phyloP scores from a whole-genome alignment of 192 early-diverging fungal species.

The Helicostylum pulchrum region DNA sequence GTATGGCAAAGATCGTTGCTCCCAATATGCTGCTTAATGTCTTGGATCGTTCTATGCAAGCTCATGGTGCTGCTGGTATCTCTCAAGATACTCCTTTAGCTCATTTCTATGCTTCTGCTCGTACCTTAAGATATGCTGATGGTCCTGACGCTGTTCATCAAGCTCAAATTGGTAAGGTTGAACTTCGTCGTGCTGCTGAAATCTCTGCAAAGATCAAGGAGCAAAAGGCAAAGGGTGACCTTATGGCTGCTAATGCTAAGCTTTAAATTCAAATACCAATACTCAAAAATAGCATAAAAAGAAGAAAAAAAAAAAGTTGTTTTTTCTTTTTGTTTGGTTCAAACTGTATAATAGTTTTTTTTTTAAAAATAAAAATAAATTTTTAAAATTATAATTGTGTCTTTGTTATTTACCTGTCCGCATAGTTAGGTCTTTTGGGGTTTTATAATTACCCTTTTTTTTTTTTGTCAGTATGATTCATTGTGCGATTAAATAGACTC shows the following conservation, averaged over 20 bases:
- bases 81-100: conserved; percentile 84
- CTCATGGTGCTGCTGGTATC: conserved; percentile 89
- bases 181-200: conserved; percentile 55
- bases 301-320: no score
- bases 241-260: conserved; percentile 8
- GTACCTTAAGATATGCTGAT: conserved; percentile 90
- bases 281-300: no score
- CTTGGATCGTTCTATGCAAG: conserved; percentile 92
- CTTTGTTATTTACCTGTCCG: no score
- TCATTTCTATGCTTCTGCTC: conserved; percentile 71
- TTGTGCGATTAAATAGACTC: no score
- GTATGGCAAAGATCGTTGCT: conserved; percentile 89
- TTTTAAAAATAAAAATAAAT: no score
- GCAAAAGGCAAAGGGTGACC: conserved; percentile 22
- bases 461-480: no score
- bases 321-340: no score
- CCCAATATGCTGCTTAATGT: conserved; percentile 75
- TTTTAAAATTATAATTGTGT: no score
- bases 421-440: no score
- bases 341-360: no score
- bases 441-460: no score
- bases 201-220: conserved; percentile 30
- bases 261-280: not conserved
- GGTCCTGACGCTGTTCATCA: conserved; percentile 55
- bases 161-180: conserved; percentile 77